A percentile compares a stretch with the other conserved stretches of the same genome.
Conservation (phyloP, 352 stramenopile genomes). For the Globisporangium paroecandrum region DNA sequence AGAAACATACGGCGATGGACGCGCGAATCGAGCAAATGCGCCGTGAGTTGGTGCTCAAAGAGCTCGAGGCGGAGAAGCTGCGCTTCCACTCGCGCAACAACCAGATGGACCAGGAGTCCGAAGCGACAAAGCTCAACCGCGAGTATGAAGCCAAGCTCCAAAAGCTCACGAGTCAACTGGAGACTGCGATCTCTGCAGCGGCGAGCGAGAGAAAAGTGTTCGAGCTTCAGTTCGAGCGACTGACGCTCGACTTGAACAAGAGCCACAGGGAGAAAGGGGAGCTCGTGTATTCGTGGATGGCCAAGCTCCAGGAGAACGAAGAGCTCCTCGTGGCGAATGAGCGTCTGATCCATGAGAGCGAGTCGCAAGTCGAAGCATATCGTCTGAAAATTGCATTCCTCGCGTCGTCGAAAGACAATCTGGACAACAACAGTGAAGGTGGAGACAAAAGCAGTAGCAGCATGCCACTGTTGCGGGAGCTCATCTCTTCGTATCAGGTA, state of each 20-base stretch:
- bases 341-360: conserved; percentile 33
- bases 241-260: conserved; percentile 21
- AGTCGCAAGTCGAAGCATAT: conserved; percentile 43
- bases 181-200: conserved; percentile 16
- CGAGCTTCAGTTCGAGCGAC: conserved; percentile 23
- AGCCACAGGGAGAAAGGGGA: conserved; percentile 29
- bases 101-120: conserved; percentile 40
- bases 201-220: conserved; percentile 22
- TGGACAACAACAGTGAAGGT: neutral
- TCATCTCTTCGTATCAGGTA: conserved; percentile 40
- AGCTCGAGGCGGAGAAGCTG: conserved; percentile 47
- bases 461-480: conserved; percentile 21
- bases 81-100: conserved; percentile 27
- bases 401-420: neutral
- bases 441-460: conserved; percentile 7
- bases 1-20: conserved; percentile 17
- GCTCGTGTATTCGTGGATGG: conserved; percentile 20
- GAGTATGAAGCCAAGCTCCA: conserved; percentile 15
- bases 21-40: conserved; percentile 30
- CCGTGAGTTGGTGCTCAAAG: conserved; percentile 39
- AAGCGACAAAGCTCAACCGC: conserved; percentile 24
- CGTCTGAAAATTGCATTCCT: conserved; percentile 39
- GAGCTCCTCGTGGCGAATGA: conserved; percentile 42
- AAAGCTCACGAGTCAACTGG: conserved; percentile 17
- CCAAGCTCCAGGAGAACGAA: conserved; percentile 44